A percentile compares a stretch with the other conserved stretches of the same genome.
phyloP scores from a whole-genome alignment of 306 rosid genomes.

The Cicer pinnatifidum region DNA sequence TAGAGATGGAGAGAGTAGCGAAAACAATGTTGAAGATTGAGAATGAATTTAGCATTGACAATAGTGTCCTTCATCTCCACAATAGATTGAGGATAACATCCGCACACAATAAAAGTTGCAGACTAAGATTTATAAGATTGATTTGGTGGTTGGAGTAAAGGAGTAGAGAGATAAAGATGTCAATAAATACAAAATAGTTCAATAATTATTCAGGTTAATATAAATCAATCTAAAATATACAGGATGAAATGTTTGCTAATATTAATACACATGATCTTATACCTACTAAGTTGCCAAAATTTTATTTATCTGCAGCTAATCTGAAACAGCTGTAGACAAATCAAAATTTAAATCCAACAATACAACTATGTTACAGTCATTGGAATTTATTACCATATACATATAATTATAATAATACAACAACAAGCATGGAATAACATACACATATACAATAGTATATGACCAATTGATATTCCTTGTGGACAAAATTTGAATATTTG shows the following conservation, averaged over 20 bases:
- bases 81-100: too few relatives aligned
- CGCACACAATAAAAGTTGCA: too few relatives aligned
- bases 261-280: background rate
- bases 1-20: too few relatives aligned
- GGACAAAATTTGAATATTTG: background rate
- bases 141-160: too few relatives aligned
- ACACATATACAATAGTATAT: background rate
- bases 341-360: conserved; percentile 8
- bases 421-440: background rate
- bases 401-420: background rate
- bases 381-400: background rate
- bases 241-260: background rate
- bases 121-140: too few relatives aligned
- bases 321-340: background rate
- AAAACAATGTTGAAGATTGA: too few relatives aligned
- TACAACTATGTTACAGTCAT: background rate
- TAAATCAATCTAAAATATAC: background rate
- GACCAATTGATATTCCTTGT: background rate
- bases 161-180: too few relatives aligned
- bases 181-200: too few relatives aligned
- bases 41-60: too few relatives aligned
- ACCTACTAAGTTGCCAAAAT: background rate
- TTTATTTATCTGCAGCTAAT: conserved; percentile 12
- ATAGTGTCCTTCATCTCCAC: too few relatives aligned
- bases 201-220: background rate